Evolutionary conservation across 192 early-diverging fungal genomes (phyloP), one percentile per base, ranked within the genome.

Genomic region (Podila verticillata): DNA sequence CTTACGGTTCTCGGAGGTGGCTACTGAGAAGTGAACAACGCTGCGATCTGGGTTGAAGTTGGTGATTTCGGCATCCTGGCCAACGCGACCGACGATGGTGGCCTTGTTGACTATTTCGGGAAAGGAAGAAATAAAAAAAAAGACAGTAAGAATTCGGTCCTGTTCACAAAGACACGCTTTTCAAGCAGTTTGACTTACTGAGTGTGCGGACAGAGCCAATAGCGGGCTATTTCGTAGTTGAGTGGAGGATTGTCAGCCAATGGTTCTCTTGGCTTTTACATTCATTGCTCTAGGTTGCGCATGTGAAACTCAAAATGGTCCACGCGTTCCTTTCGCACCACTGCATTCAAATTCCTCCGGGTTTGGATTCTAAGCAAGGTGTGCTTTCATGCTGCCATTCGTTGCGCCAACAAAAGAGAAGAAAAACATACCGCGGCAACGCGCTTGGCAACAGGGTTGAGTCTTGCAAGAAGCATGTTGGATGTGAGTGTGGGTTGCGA

Each of bases 61-160:
- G 54, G 68, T 65, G 2, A 80, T 68, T 26, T 85, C 84, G n/a
- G 88, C 82, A 72, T 93, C 91, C 32, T 83, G 74, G 22, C 92
- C 92, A 24, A 91, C 87, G 61, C 86, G 84, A 63, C 92, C 92
- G 28, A 92, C 65, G 44, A 93, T 81, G 2, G 83, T 90, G 20
- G 87, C 87, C 84, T 91, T 91, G 85, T 93, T 93, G 56, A 93
- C 84, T 87, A 59, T 49, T n/a, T 1, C 10, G 31, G 48, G 7
- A 47, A n/a, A 19, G 29, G 29, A 2, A 28, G 2, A 32, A 22
- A 30, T 30, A 48, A 6, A 1, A 10, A 54, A 31, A 57, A 32
- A 47, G 44, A 7, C n/a, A 36, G 19, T 47, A 15, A 29, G 17
- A 13, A 6, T 49, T 29, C 15, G 17, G 51, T 26, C 24, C 48